A percentile compares a stretch with the other conserved stretches of the same genome.
These are phyloP conservation scores for Linnemannia hyalina DNA, from an alignment of 192 early-diverging fungal genomes.

Conservation along the genomic window DNA sequence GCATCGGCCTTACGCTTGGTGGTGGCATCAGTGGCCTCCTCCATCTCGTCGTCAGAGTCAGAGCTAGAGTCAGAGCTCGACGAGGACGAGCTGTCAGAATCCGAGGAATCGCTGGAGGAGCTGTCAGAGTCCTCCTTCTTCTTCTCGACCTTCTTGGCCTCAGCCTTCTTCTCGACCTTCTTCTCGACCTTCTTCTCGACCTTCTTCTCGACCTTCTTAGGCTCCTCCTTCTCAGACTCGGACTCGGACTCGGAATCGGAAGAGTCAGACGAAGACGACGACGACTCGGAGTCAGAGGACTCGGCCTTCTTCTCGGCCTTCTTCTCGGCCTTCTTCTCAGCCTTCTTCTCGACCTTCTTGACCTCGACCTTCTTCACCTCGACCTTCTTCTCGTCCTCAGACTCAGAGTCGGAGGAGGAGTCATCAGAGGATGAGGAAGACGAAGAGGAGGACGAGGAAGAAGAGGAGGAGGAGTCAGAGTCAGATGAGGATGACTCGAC, in stretches of 20 bases:
- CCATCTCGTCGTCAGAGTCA: conserved; percentile 61
- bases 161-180: conserved; percentile 42
- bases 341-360: conserved; percentile 23
- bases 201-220: conserved; percentile 45
- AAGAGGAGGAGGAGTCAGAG: conserved; percentile 40
- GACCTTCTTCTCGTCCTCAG: conserved; percentile 30
- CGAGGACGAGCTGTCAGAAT: conserved; percentile 18
- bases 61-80: conserved; percentile 51
- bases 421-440: conserved; percentile 56
- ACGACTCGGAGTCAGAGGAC: conserved; percentile 41
- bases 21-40: conserved; percentile 56
- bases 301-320: conserved; percentile 40
- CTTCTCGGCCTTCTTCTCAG: conserved; percentile 45
- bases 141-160: conserved; percentile 37
- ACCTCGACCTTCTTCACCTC: conserved; percentile 41
- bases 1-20: conserved; percentile 64
- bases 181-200: conserved; percentile 19
- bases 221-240: conserved; percentile 29
- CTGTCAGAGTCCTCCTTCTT: conserved; percentile 41
- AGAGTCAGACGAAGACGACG: conserved; percentile 24
- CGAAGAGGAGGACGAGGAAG: conserved; percentile 40
- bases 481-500: conserved; percentile 48
- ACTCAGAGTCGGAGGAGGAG: conserved; percentile 50
- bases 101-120: conserved; percentile 18
- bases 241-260: conserved; percentile 56